Evolutionary conservation across 306 rosid species (phyloP).

Genomic region (Malus domestica): DNA sequence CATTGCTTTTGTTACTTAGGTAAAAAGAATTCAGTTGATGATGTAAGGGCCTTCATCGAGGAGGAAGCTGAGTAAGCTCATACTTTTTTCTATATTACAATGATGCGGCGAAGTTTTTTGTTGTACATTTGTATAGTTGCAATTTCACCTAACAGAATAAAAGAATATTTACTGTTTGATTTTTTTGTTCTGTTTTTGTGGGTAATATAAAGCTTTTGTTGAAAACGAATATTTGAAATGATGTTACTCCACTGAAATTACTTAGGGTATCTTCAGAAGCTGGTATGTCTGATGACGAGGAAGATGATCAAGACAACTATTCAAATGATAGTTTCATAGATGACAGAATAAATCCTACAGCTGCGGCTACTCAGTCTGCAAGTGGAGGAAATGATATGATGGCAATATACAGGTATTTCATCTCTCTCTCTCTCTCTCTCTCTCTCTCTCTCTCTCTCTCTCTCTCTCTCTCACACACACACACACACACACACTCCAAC

Average conservation of each 20-base stretch:
- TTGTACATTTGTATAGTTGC: not conserved
- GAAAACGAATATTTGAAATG: not conserved
- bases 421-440: constrained; percentile 1
- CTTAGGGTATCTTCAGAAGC: constrained; percentile 65
- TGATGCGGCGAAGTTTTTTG: not conserved
- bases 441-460: not conserved
- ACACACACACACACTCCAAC: no score
- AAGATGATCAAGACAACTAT: constrained; percentile 41
- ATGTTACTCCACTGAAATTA: not conserved
- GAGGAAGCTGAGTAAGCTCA: constrained; percentile 94
- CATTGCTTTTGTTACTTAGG: constrained; percentile 35
- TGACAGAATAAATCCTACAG: constrained; percentile 60
- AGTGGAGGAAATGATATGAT: constrained; percentile 67
- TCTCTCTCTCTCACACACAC: no score
- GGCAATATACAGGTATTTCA: constrained; percentile 73
- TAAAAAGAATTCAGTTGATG: constrained; percentile 36
- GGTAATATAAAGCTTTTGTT: not conserved
- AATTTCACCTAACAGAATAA: not conserved
- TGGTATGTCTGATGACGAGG: constrained; percentile 62
- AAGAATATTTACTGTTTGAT: not conserved
- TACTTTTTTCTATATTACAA: not conserved
- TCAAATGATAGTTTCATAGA: constrained; percentile 85
- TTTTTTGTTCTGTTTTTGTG: not conserved
- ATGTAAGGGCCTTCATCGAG: constrained; percentile 59
- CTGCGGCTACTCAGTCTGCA: constrained; percentile 47